Base-by-base conservation (phyloP, 2,329 filamentous ascomycete species). In the Venturia pyrina region DNA sequence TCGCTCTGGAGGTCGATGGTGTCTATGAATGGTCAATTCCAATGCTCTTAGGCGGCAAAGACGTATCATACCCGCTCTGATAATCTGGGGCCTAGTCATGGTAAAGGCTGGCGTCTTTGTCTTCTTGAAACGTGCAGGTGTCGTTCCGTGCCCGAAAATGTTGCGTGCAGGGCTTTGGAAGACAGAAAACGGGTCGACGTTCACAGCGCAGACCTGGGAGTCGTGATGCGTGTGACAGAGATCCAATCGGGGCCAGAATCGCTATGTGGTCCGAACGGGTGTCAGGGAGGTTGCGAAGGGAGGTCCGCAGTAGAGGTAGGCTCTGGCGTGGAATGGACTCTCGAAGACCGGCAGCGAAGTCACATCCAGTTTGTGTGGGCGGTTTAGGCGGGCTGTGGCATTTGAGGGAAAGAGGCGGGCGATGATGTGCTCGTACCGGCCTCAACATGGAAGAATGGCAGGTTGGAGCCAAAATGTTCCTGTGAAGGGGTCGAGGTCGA, bases 1-100 rank as follows among this genome's bases (percentile, higher is more conserved):
- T 91, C 86, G 28, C 44, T 21, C 83, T 98, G 95, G 64, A 98
- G 87, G 79, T 98, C 95, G 78, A 97, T 89, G 69, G 93, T 96
- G 81, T 98, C 93, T 96, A 78, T 67, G 2, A 28, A 63, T 37
- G 68, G 66, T 65, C 57, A 56, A 48, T 43, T 44, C 24, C 48
- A 65, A 62, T 62, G 64, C n/a, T 43, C 65, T 48, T 40, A 67
- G 5, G 34, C 44, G 21, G n/a, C n/a, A 21, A 19, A 11, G 48
- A 65, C 50, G 62, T 63, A 66, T 67, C 79, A 68, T 77, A 83
- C 82, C 82, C 72, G 82, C 82, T 77, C 82, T 76, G 69, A 85
- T 82, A 66, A 83, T 83, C 66, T 82, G 79, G 70, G 82, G 82
- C 70, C 82, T 78, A 71, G 82, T 83, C 82, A 85, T 84, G 62